Percentiles rank a stretch among this genome's conserved stretches.
phyloP scores from a whole-genome alignment of 1,284 basidiomycete genomes.

The Ceratobasidium theobromae region DNA sequence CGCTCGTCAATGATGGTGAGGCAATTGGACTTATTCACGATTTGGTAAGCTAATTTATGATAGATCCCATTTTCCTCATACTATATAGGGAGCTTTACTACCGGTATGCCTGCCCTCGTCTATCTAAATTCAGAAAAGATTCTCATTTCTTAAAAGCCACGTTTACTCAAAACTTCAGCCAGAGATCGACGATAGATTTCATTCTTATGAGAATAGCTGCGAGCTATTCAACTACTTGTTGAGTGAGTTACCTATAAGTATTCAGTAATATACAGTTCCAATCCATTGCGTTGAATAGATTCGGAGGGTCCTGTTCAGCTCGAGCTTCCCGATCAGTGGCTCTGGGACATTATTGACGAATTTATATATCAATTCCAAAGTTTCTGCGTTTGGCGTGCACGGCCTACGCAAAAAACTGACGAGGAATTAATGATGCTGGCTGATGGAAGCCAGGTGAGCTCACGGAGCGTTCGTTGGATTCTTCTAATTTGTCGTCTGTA shows the following conservation, averaged over 20 bases:
- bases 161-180: conserved; percentile 95
- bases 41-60: background rate
- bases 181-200: conserved; percentile 96
- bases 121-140: background rate
- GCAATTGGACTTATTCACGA: conserved; percentile 29
- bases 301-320: conserved; percentile 91
- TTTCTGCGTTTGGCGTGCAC: conserved; percentile 89
- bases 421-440: conserved; percentile 85
- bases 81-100: conserved; percentile 96
- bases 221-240: conserved; percentile 96
- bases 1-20: conserved; percentile 87
- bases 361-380: conserved; percentile 99
- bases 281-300: conserved; percentile 51
- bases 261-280: background rate
- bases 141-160: conserved; percentile 51
- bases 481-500: too few species aligned
- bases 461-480: too few species aligned
- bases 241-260: conserved; percentile 50
- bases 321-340: conserved; percentile 94
- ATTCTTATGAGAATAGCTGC: conserved; percentile 99
- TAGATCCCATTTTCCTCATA: conserved; percentile 92
- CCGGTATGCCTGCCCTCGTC: conserved; percentile 45
- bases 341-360: conserved; percentile 99
- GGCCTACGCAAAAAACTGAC: conserved; percentile 81
- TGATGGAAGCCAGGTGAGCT: conserved; percentile 62